phyloP scores from a whole-genome alignment of 108 stramenopile genomes.

The Parietichytrium sp. region DNA sequence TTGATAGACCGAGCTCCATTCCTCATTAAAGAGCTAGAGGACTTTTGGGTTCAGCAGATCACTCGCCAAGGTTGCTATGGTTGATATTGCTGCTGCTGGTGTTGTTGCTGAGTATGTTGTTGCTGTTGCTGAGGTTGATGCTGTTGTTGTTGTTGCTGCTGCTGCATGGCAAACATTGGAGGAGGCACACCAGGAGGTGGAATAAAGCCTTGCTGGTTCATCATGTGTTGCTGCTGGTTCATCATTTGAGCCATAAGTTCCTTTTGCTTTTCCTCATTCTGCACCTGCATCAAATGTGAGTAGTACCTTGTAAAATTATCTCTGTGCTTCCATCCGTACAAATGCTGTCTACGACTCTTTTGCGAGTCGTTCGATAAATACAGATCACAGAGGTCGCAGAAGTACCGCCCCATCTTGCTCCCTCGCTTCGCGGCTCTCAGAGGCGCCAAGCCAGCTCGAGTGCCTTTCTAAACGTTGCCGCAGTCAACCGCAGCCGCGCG shows the following conservation, averaged over 20 bases:
- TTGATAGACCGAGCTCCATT: too few species aligned
- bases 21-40: too few species aligned
- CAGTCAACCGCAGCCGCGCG: too few species aligned
- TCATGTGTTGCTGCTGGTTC: neutral
- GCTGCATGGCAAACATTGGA: constrained; percentile 18
- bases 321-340: constrained; percentile 24
- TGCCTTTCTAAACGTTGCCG: too few species aligned
- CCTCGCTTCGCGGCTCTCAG: too few species aligned
- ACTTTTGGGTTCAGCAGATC: too few species aligned
- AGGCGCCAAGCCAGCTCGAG: too few species aligned
- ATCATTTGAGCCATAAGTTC: neutral
- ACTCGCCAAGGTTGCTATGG: too few species aligned
- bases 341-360: neutral
- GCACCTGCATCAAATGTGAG: neutral
- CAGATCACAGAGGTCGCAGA: constrained; percentile 35
- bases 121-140: neutral
- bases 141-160: neutral
- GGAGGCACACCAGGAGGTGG: too few species aligned
- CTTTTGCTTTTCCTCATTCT: neutral
- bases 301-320: neutral
- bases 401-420: constrained; percentile 23
- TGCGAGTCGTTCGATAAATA: constrained; percentile 21
- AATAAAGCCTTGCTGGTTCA: too few species aligned
- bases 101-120: neutral
- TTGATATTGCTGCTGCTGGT: constrained; percentile 32